Base-by-base conservation (phyloP, 164 flowering plant species). In the Chimonanthus salicifolius region DNA sequence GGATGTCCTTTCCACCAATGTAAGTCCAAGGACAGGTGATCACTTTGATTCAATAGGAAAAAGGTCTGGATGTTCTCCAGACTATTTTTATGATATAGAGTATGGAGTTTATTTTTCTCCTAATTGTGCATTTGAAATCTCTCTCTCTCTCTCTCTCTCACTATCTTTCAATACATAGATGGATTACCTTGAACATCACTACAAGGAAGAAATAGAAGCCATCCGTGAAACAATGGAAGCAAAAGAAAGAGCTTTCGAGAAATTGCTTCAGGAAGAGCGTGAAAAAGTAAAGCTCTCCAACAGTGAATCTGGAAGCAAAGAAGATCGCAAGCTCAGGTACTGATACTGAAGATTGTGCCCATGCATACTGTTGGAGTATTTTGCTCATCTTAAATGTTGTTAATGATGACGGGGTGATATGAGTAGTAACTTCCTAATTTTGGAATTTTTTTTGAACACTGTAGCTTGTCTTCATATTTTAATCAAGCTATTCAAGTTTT, bases 171-270 rank as follows among this genome's bases (percentile, higher is more conserved):
- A 47, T 75, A 18, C 63, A 45, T 71, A 94, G 98, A 88, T 92
- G 98, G 88, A 89, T 49, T 71, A 49, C 47, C 96, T 89, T 81
- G 97, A 89, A 60, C 66, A 85, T n/a, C 89, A 90, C 60, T 90
- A 79, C 80, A 85, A 85, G 71, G 94, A 90, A 0, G 86, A 89
- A 70, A 78, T 91, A 63, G 72, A 78, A 60, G n/a, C 48, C 3
- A 85, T 91, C 7, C 84, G 86, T 43, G 79, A 87, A 5, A 78
- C 80, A 9, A 74, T 84, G 63, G 85, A 82, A 75, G 87, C 73
- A 3, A 88, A 83, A 74, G 96, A 92, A 72, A 87, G 80, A 68
- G 62, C 76, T 10, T 92, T 90, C 78, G 97, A 89, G 77, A 82
- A 76, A 78, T 72, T 77, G 6, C 91, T 89, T 70, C 97, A 86